Conservation (phyloP, 2,329 filamentous ascomycete genomes). For the Claviceps sp. region DNA sequence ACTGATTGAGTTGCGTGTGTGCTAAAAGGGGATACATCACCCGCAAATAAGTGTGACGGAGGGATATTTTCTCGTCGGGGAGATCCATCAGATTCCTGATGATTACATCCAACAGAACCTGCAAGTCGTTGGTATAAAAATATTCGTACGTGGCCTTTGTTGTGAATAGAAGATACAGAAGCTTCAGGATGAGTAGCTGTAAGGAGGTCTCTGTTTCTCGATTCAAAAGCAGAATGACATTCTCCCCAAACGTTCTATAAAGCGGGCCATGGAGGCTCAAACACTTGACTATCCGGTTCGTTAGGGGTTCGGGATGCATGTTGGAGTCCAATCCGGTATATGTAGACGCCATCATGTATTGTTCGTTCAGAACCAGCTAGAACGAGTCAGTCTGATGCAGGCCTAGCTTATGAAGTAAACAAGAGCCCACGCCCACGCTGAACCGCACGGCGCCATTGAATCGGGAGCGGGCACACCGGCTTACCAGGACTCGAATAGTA, state of each 20-base stretch:
- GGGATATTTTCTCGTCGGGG: constrained; percentile 61
- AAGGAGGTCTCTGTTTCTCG: constrained; percentile 88
- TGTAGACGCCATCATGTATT: constrained; percentile 78
- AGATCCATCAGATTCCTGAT: constrained; percentile 94
- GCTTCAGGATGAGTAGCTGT: constrained; percentile 90
- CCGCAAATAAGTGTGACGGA: constrained; percentile 88
- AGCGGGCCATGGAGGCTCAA: constrained; percentile 66
- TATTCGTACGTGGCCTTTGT: constrained; percentile 89
- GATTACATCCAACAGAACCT: constrained; percentile 88
- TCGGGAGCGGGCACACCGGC: constrained; percentile 16
- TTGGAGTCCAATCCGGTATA: constrained; percentile 27
- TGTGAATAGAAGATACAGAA: constrained; percentile 89
- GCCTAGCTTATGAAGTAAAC: background rate
- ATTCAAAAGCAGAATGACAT: constrained; percentile 89
- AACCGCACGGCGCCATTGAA: background rate
- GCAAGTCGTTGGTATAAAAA: constrained; percentile 95
- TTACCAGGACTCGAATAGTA: constrained; percentile 79
- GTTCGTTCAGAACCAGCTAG: constrained; percentile 89
- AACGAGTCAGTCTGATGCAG: constrained; percentile 8
- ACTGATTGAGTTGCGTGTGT: constrained; percentile 77
- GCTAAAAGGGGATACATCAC: constrained; percentile 83
- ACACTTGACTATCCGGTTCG: constrained; percentile 88
- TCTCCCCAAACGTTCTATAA: constrained; percentile 94
- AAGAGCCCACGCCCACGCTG: background rate
- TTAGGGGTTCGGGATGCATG: constrained; percentile 43